Evolutionary conservation across 768 basidiomycete genomes (phyloP).

Genomic region (Clathrus columnatus): DNA sequence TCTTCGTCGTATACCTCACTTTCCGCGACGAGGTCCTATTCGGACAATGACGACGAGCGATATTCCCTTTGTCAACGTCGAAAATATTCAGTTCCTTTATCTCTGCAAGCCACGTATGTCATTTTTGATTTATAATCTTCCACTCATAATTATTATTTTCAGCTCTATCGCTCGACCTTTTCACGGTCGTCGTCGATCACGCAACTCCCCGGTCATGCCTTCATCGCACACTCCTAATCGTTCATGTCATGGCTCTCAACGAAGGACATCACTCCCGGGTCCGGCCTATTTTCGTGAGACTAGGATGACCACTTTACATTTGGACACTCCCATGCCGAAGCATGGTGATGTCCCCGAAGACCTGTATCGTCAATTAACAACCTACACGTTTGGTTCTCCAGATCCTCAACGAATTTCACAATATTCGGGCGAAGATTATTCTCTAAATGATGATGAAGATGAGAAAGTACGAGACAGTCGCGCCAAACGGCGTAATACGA

Average conservation of each 20-base stretch:
- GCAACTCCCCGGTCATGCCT: constrained; percentile 3
- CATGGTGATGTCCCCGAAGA: neutral
- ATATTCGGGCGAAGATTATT: neutral
- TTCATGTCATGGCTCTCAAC: neutral
- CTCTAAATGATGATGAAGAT: constrained; percentile 1
- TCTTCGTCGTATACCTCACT: neutral
- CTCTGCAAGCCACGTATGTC: neutral
- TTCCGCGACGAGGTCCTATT: constrained; percentile 6
- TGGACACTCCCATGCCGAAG: neutral
- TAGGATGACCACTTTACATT: neutral
- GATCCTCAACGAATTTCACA: neutral
- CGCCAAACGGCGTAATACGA: constrained; percentile 3
- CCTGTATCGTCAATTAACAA: neutral
- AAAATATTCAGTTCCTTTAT: constrained; percentile 1
- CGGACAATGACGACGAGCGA: constrained; percentile 5
- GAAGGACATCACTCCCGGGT: constrained; percentile 7
- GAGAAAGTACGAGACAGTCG: constrained; percentile 3
- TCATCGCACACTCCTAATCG: constrained; percentile 1
- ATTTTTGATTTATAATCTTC: neutral
- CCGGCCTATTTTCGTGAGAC: constrained; percentile 8
- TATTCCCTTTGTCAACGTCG: constrained; percentile 6
- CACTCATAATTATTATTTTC: neutral
- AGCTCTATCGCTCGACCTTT: neutral
- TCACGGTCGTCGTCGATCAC: constrained; percentile 7
- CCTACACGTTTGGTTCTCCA: constrained; percentile 5